Evolutionary conservation across 2,329 filamentous ascomycete genomes (phyloP), one percentile per base, ranked within the genome.

Genomic region (Botrytis squamosa): DNA sequence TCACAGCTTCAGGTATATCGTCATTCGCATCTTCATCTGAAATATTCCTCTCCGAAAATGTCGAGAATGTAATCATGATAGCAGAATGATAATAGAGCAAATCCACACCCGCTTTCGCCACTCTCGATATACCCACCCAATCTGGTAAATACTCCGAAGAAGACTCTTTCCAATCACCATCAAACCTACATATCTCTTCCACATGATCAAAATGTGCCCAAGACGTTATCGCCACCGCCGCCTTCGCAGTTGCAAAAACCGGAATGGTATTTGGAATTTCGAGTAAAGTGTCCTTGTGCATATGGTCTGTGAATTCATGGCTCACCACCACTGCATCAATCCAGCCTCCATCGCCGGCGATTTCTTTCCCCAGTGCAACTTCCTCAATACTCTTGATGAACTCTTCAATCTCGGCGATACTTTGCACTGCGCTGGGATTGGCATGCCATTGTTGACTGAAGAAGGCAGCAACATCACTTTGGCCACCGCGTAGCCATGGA

Each of bases 271-370:
- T 76, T 9, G 87, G 83, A 5, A 92, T 81, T 77, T 90, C 85
- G 62, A 86, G 80, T 40, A 92, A 82, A 22, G 90, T 92, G 4
- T 86, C 84, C 74, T 86, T 84, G 78, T 92, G 89, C 80, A 89
- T 91, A 62, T 77, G 90, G 78, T 92, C 90, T 1, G 90, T 91
- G 77, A 92, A 92, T 79, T 92, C 90, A 78, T 92, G 90, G 25
- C 85, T 88, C 46, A 92, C 84, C 42, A 85, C 84, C 3, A 92
- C 88, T 3, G 83, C 86, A 79, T 92, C 90, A 44, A 92, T 86
- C 63, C 84, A 83, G 20, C 82, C 77, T n/a, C 78, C 0, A 73
- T 60, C n/a, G 0, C 67, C 40, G 25, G 36, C 33, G 18, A 25
- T 38, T 65, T 16, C 46, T n/a, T 42, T 70, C 36, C 7, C 44